Evolutionary conservation across 2,329 filamentous ascomycete genomes (phyloP).

Genomic region (Ophiosphaerella narmari): DNA sequence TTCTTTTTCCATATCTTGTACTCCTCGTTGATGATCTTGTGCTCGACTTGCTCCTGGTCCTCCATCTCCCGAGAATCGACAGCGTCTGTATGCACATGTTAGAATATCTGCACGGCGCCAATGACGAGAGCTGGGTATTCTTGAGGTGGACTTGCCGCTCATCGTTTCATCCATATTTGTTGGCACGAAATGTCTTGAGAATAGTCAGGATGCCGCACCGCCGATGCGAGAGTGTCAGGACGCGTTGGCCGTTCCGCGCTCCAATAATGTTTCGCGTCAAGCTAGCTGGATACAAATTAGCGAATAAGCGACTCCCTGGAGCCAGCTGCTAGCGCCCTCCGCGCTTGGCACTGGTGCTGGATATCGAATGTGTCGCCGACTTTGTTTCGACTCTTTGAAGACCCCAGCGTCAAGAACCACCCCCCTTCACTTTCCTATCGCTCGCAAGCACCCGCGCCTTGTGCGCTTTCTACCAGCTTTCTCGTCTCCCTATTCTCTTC

Average conservation of each 20-base stretch:
- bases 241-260: slow-evolving; percentile 5
- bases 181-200: background rate
- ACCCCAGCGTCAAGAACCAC: slow-evolving; percentile 47
- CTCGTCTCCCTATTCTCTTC: slow-evolving; percentile 7
- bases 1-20: slow-evolving; percentile 99
- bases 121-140: no score
- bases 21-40: slow-evolving; percentile 96
- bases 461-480: slow-evolving; percentile 21
- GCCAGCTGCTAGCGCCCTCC: no score
- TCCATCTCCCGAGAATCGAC: slow-evolving; percentile 57
- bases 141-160: slow-evolving; percentile 34
- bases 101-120: background rate
- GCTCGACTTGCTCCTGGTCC: slow-evolving; percentile 72
- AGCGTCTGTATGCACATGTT: slow-evolving; percentile 44
- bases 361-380: slow-evolving; percentile 22
- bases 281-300: background rate
- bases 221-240: background rate
- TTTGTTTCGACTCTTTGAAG: slow-evolving; percentile 41
- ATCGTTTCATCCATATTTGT: slow-evolving; percentile 44
- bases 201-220: background rate
- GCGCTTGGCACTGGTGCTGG: slow-evolving; percentile 17
- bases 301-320: slow-evolving; percentile 1
- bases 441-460: slow-evolving; percentile 24
- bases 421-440: slow-evolving; percentile 23
- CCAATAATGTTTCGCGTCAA: slow-evolving; percentile 20